A percentile compares a stretch with the other conserved stretches of the same genome.
These are phyloP conservation scores for Eutypa lata DNA, from an alignment of 2,329 filamentous ascomycete genomes.

Conservation along the genomic window DNA sequence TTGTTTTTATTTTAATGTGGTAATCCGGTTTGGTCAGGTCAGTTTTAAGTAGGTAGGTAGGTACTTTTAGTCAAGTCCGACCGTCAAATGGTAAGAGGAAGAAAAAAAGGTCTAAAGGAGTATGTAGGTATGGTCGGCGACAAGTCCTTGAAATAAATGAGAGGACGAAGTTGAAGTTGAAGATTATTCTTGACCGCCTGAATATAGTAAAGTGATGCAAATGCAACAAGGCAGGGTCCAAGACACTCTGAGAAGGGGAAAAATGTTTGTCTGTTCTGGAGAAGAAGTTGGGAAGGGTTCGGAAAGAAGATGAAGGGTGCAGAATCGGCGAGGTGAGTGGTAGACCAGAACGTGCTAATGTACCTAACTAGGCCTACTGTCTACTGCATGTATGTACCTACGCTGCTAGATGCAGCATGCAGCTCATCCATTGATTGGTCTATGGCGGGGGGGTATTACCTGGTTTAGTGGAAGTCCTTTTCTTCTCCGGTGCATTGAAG, in stretches of 20 bases:
- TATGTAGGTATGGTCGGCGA: background rate
- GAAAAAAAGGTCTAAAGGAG: background rate
- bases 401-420: too few species aligned
- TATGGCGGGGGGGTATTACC: too few species aligned
- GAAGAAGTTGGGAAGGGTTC: constrained; percentile 13
- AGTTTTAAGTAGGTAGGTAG: background rate
- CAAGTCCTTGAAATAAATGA: background rate
- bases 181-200: background rate
- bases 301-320: constrained; percentile 22
- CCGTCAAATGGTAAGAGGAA: background rate
- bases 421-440: too few species aligned
- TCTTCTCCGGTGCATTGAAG: too few species aligned
- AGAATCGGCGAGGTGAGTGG: constrained; percentile 24
- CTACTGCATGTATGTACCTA: too few species aligned
- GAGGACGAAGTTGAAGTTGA: background rate
- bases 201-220: background rate
- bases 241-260: constrained; percentile 8
- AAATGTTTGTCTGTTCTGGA: constrained; percentile 16
- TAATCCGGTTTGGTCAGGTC: background rate
- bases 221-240: background rate
- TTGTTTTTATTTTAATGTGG: constrained; percentile 1
- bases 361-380: background rate
- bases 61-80: background rate
- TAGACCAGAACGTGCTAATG: constrained; percentile 10
- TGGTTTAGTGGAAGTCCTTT: too few species aligned